Percentiles rank a stretch among this genome's conserved stretches.
Evolutionary conservation across 2,329 filamentous ascomycete genomes (phyloP).

Genomic region (Neofusicoccum cordaticola): DNA sequence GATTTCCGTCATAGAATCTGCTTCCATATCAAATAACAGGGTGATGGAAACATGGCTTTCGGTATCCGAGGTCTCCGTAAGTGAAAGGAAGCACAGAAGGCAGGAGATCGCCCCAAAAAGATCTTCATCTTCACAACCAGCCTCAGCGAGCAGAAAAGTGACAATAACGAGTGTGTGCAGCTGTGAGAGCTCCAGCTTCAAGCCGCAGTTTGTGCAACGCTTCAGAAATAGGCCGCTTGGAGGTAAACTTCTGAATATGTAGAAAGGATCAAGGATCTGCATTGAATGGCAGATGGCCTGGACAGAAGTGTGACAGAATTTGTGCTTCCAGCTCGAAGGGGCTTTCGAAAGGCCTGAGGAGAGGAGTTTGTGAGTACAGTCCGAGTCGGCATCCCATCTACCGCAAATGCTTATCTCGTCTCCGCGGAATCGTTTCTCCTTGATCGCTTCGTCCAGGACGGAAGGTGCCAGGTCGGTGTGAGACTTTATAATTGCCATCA

Average conservation of each 20-base stretch:
- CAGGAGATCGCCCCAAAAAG: neutral
- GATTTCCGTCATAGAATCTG: neutral
- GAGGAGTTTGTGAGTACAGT: slow-evolving; percentile 31
- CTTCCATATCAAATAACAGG: neutral
- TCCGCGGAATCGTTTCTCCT: slow-evolving; percentile 31
- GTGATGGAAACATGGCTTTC: neutral
- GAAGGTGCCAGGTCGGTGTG: slow-evolving; percentile 32
- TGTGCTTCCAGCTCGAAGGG: slow-evolving; percentile 44
- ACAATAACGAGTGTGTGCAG: neutral
- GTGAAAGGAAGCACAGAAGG: neutral
- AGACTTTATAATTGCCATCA: slow-evolving; percentile 37
- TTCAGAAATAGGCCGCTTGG: neutral
- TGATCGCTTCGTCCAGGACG: slow-evolving; percentile 26
- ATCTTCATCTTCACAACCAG: neutral
- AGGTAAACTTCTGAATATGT: no score
- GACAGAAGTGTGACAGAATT: slow-evolving; percentile 44
- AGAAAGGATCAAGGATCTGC: no score
- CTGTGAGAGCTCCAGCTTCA: neutral
- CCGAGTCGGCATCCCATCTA: slow-evolving; percentile 43
- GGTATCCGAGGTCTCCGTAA: accelerated
- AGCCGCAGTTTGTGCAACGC: neutral
- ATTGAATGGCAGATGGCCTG: slow-evolving; percentile 41
- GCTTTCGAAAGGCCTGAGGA: slow-evolving; percentile 26
- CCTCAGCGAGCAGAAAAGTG: neutral
- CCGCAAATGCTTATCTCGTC: slow-evolving; percentile 45